A percentile compares a stretch with the other conserved stretches of the same genome.
Conservation (phyloP, 179 eudicot genomes). For the Sideroxylon spinosum region DNA sequence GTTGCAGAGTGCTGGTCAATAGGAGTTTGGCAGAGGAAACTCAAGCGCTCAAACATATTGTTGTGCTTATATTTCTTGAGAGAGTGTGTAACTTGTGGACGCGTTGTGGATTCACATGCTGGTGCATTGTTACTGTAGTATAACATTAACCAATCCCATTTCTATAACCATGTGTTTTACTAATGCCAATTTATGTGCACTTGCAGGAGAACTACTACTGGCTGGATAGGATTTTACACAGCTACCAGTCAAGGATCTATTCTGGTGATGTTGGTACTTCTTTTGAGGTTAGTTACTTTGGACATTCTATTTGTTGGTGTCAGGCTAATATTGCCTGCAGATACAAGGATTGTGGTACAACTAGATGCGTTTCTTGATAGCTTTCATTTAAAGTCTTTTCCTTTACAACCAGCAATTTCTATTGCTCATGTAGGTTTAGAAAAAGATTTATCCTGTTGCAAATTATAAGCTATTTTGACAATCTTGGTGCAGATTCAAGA, state of each 20-base stretch:
- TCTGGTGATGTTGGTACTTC: slow-evolving; percentile 64
- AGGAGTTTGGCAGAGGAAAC: background rate
- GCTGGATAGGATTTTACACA: slow-evolving; percentile 71
- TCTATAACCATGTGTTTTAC: background rate
- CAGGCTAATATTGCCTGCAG: no score
- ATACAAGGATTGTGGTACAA: background rate
- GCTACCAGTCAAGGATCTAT: slow-evolving; percentile 81
- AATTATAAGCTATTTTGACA: background rate
- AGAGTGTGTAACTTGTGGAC: background rate
- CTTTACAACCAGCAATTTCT: background rate
- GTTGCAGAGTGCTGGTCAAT: no score
- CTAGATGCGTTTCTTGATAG: background rate
- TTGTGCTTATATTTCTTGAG: background rate
- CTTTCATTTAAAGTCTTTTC: background rate
- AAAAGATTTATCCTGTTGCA: background rate
- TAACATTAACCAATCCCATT: background rate
- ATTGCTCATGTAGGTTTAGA: no score
- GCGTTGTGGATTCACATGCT: slow-evolving; percentile 4
- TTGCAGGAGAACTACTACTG: slow-evolving; percentile 77
- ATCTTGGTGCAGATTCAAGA: slow-evolving; percentile 56
- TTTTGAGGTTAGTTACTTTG: slow-evolving; percentile 49
- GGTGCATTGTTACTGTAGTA: background rate
- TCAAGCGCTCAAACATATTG: background rate
- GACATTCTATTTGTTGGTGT: background rate
- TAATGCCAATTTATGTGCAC: slow-evolving; percentile 2